Evolutionary conservation across 202 grass and related monocot genomes (phyloP).

Genomic region (Eragrostis tef): DNA sequence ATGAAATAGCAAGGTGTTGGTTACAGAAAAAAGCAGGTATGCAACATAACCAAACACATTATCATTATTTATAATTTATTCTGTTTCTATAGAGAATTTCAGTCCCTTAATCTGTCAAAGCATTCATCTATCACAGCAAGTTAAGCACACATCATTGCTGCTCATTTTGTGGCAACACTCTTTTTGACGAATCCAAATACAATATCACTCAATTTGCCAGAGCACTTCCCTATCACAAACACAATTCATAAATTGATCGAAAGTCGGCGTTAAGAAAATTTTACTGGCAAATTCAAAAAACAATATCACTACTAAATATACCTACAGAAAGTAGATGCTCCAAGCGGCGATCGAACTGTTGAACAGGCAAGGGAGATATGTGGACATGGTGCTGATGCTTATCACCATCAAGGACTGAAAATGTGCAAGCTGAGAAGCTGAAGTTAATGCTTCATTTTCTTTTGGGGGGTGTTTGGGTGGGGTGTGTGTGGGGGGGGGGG

Average conservation of each 20-base stretch:
- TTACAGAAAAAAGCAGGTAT: neutral
- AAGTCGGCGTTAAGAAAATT: neutral
- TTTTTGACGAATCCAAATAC: neutral
- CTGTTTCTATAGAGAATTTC: neutral
- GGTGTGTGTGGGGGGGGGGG: no score
- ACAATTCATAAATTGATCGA: neutral
- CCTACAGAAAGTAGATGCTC: neutral
- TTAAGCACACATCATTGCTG: neutral
- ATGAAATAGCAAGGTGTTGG: constrained; percentile 2
- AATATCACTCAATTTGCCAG: neutral
- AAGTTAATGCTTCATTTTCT: no score
- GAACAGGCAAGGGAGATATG: no score
- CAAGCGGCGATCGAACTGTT: no score
- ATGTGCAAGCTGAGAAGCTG: no score
- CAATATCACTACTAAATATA: neutral
- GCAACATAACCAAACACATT: neutral
- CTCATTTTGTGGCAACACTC: neutral
- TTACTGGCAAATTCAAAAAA: neutral
- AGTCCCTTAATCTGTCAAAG: neutral
- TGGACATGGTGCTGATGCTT: no score
- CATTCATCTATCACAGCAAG: neutral
- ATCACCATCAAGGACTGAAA: no score
- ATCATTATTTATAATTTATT: neutral
- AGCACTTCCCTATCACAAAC: neutral
- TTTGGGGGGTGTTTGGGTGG: no score